Conservation (phyloP, 2,329 filamentous ascomycete genomes). For the Talaromyces funiculosus region DNA sequence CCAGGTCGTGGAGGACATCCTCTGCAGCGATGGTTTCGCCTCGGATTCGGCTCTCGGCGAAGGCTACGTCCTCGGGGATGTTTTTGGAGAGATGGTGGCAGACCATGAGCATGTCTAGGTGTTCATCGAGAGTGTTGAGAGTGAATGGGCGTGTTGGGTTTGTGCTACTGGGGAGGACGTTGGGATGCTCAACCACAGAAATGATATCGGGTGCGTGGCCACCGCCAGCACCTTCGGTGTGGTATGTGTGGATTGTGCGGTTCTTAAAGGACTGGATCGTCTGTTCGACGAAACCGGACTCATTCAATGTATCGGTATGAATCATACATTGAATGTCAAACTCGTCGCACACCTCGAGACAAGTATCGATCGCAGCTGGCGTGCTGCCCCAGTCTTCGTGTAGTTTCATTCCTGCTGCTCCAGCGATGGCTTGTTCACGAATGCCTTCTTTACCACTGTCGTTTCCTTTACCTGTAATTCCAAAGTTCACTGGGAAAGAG, state of each 20-base stretch:
- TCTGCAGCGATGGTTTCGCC: slow-evolving; percentile 95
- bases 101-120: slow-evolving; percentile 97
- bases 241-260: slow-evolving; percentile 91
- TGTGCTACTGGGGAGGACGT: slow-evolving; percentile 84
- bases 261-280: slow-evolving; percentile 80
- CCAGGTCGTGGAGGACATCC: slow-evolving; percentile 89
- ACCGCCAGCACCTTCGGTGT: slow-evolving; percentile 91
- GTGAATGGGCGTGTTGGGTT: slow-evolving; percentile 92
- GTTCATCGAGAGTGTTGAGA: slow-evolving; percentile 87
- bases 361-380: slow-evolving; percentile 84
- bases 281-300: slow-evolving; percentile 93
- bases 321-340: slow-evolving; percentile 90
- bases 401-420: slow-evolving; percentile 84
- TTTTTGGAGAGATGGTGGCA: slow-evolving; percentile 90
- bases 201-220: slow-evolving; percentile 97
- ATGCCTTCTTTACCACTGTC: slow-evolving; percentile 67
- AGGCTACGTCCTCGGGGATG: slow-evolving; percentile 92
- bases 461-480: slow-evolving; percentile 91
- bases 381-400: slow-evolving; percentile 96
- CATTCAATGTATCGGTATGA: slow-evolving; percentile 93
- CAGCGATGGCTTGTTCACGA: slow-evolving; percentile 73
- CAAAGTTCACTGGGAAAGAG: slow-evolving; percentile 73
- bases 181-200: slow-evolving; percentile 77
- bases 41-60: slow-evolving; percentile 89
- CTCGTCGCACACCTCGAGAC: slow-evolving; percentile 79